Base-by-base conservation (phyloP, 2,329 filamentous ascomycete genomes). In the Chaetomium sp. region DNA sequence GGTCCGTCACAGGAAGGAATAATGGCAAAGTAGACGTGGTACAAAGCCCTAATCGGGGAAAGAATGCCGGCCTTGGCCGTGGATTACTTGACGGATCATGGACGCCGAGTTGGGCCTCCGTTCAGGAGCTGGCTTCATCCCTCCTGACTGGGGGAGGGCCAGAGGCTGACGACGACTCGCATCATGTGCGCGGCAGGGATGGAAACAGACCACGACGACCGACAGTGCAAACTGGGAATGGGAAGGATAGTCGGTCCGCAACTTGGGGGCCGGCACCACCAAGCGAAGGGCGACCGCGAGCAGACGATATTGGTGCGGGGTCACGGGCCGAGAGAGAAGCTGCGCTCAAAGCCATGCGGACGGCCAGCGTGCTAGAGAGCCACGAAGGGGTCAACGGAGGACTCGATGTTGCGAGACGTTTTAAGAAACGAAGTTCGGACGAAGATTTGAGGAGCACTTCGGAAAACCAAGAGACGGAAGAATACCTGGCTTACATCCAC, bases 401-500 rank as follows among this genome's bases (percentile, higher is more conserved):
- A 1, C 66, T 85, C 43, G 80, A 86, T 62, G 71, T 79, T 33
- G 68, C 72, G 1, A 78, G 80, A 33, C 76, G 72, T 59, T 80
- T 77, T 67, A 89, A 89, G 72, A 79, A 84, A 62, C 77, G 87
- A 61, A 85, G 79, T 49, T 89, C 87, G 4, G 85, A 89, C 64
- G 86, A 89, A 52, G 65, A 73, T n/a, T 54, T 69, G 34, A 64
- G 63, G 14, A 54, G 63, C 43, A 62, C 69, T 35, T 60, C 68
- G 2, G 53, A 55, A 8, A 74, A 72, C 51, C 80, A 83, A 37
- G 83, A 87, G 37, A 78, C 83, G 49, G 79, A 84, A 63, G 87
- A 95, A 62, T 88, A 89, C 27, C 74, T 97, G 60, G 91, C 92
- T 14, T 99, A 97, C 70, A 78, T 97, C 51, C 94, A 99, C 71